Evolutionary conservation across 2,329 filamentous ascomycete species (phyloP), one percentile per base, ranked within the genome.

Genomic region (Alternaria sp.): DNA sequence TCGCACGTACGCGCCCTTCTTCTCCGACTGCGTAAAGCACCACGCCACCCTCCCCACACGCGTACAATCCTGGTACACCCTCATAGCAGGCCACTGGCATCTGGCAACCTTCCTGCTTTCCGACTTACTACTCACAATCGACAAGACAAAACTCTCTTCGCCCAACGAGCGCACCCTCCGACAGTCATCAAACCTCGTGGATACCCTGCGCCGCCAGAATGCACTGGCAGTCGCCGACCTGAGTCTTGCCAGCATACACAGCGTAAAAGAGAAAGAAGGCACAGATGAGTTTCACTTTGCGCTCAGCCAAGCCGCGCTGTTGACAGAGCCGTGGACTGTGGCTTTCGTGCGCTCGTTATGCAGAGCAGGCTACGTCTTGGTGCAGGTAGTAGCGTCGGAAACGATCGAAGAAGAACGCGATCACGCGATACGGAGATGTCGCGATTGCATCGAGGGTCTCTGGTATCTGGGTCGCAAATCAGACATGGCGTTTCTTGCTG

Each of bases 301-400:
- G 0, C 80, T 87, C 23, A 84, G 82, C 45, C 81, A 86, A 62
- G 85, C 84, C 2, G 84, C 86, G 0, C 80, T 89, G 10, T 70
- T 89, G 55, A 87, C 86, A 0, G 87, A 88, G 67, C 87, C 87
- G 2, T 88, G 87, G 87, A 87, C 86, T 0, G 82, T 84, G 28
- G 82, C 88, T 23, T 64, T 64, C 3, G 61, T 64, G 9, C 57
- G 61, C 19, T 64, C 61, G 6, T 28, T 64, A 4, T 64, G 57
- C 8, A 44, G 57, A 26, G 61, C 61, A 5, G 61, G 61, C 0
- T 52, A 64, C 45, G 46, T 61, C 10, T 51, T 64, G 12, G 61
- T 59, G 11, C 36, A 60, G 23, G 44, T 56, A 1, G 75, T 78
- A 6, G 61, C 69, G 3, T 55, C 57, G 23, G 51, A 55, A 9